phyloP scores from a whole-genome alignment of 169 alveolate species.

The Plasmodium fragile region DNA sequence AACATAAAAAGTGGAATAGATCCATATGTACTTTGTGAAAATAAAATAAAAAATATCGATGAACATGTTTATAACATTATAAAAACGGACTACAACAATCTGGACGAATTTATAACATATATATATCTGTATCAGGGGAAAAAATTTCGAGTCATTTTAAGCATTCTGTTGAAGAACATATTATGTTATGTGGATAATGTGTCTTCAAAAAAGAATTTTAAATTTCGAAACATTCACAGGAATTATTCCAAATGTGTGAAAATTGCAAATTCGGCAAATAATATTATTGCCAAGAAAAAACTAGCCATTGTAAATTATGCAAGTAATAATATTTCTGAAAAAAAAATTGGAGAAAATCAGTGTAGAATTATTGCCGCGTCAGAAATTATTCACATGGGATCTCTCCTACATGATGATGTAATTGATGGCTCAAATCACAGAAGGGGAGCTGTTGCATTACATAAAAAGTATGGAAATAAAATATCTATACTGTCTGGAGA shows the following conservation, averaged over 20 bases:
- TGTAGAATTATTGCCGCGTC: slow-evolving; percentile 77
- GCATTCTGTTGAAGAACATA: slow-evolving; percentile 40
- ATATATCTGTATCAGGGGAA: slow-evolving; percentile 61
- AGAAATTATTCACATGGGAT: slow-evolving; percentile 88
- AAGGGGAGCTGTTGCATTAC: slow-evolving; percentile 82
- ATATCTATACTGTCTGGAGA: slow-evolving; percentile 87
- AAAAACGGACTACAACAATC: slow-evolving; percentile 66
- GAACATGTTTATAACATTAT: slow-evolving; percentile 65
- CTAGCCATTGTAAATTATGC: neutral
- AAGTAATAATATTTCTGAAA: slow-evolving; percentile 27
- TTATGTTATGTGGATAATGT: slow-evolving; percentile 35
- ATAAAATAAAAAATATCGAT: slow-evolving; percentile 65
- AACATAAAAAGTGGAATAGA: slow-evolving; percentile 32
- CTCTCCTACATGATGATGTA: slow-evolving; percentile 89
- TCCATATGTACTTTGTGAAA: slow-evolving; percentile 58
- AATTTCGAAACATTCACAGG: slow-evolving; percentile 30
- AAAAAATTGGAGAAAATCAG: slow-evolving; percentile 38
- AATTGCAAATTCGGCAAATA: neutral
- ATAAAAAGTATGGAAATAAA: slow-evolving; percentile 84
- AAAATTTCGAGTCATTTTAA: slow-evolving; percentile 59
- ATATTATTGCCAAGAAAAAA: neutral
- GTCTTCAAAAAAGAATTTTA: slow-evolving; percentile 27
- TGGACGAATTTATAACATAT: slow-evolving; percentile 67
- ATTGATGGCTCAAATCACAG: slow-evolving; percentile 85
- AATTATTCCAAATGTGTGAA: slow-evolving; percentile 6